phyloP scores from a whole-genome alignment of 2,329 filamentous ascomycete species.

The Claviceps sp. region DNA sequence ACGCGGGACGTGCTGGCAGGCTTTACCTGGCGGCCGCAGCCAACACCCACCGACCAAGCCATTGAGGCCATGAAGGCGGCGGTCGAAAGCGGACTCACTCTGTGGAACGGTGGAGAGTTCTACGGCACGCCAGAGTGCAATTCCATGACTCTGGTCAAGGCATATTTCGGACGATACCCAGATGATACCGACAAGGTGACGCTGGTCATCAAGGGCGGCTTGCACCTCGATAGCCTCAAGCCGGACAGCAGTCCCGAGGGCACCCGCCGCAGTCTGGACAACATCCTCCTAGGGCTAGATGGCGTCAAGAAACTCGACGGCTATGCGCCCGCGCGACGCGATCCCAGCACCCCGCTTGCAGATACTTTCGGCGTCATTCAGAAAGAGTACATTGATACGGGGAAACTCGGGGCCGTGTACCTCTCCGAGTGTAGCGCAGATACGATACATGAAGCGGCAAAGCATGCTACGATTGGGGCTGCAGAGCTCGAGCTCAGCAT shows the following conservation, averaged over 20 bases:
- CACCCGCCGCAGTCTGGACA: slow-evolving; percentile 44
- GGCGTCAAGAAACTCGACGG: slow-evolving; percentile 47
- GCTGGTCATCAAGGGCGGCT: slow-evolving; percentile 47
- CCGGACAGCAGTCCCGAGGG: slow-evolving; percentile 40
- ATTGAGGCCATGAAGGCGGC: slow-evolving; percentile 42
- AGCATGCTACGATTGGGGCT: slow-evolving; percentile 28
- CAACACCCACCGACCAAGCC: slow-evolving; percentile 30
- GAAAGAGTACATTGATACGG: slow-evolving; percentile 35
- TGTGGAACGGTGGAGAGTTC: slow-evolving; percentile 53
- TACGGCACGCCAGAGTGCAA: slow-evolving; percentile 48
- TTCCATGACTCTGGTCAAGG: slow-evolving; percentile 42
- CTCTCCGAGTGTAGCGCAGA: slow-evolving; percentile 37
- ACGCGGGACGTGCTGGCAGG: slow-evolving; percentile 14
- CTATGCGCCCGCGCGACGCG: slow-evolving; percentile 45
- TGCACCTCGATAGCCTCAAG: slow-evolving; percentile 15
- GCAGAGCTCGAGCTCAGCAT: slow-evolving; percentile 43
- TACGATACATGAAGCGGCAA: slow-evolving; percentile 35
- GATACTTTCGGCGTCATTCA: slow-evolving; percentile 14
- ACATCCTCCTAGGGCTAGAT: slow-evolving; percentile 35
- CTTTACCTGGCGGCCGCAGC: slow-evolving; percentile 28
- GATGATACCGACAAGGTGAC: slow-evolving; percentile 49
- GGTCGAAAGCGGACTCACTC: slow-evolving; percentile 28
- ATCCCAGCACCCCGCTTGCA: slow-evolving; percentile 33
- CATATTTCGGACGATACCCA: slow-evolving; percentile 51
- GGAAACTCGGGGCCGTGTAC: slow-evolving; percentile 36